A percentile compares a stretch with the other conserved stretches of the same genome.
Conservation (phyloP, 345 rosid species). For the Citrus maxima region DNA sequence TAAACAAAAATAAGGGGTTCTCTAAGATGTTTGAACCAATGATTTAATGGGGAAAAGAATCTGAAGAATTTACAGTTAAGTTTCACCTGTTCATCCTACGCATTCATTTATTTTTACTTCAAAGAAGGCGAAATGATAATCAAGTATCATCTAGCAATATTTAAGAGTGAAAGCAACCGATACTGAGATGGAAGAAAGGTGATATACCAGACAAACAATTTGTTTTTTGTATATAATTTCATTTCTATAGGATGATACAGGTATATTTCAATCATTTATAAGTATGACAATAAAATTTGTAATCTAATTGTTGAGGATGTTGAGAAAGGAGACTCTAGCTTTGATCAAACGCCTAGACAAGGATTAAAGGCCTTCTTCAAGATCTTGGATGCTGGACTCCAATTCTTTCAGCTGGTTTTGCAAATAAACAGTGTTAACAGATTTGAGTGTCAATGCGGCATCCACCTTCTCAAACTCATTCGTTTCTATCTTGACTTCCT, state of each 20-base stretch:
- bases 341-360: slow-evolving; percentile 40
- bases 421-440: slow-evolving; percentile 12
- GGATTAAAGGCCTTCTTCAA: slow-evolving; percentile 42
- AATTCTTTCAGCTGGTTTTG: slow-evolving; percentile 24
- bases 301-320: slow-evolving; percentile 28
- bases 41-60: background rate
- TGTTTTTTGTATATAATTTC: background rate
- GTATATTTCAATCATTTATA: background rate
- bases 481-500: slow-evolving; percentile 16
- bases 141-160: background rate
- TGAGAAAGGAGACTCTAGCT: slow-evolving; percentile 40
- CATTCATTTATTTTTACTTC: background rate
- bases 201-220: background rate
- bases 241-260: background rate
- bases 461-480: slow-evolving; percentile 36
- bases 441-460: slow-evolving; percentile 16
- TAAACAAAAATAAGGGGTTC: background rate
- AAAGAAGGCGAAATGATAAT: background rate
- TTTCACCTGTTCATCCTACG: background rate
- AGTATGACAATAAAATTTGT: background rate
- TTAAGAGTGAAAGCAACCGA: background rate
- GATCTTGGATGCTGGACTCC: slow-evolving; percentile 43
- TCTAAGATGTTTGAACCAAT: background rate
- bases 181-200: background rate
- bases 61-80: background rate